Percentiles rank a stretch among this genome's conserved stretches.
These are phyloP conservation scores for Saccharomyces hybrid DNA, from an alignment of 1,139 yeast genomes.

Conservation along the genomic window DNA sequence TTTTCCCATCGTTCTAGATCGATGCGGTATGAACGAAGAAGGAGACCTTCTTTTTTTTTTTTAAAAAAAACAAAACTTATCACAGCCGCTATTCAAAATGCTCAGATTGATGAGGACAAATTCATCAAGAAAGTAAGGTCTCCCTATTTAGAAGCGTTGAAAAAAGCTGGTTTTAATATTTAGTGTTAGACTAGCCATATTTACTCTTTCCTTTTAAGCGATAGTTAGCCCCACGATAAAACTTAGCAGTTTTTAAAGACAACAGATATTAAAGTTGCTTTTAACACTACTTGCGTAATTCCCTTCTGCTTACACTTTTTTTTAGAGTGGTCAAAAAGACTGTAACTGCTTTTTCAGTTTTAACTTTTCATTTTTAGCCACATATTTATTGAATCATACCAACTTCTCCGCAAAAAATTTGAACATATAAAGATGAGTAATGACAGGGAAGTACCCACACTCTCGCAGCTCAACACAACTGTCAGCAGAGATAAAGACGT, in stretches of 20 bases:
- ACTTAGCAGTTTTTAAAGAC: background rate
- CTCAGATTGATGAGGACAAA: background rate
- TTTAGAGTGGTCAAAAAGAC: background rate
- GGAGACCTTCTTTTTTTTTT: background rate
- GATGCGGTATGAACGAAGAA: background rate
- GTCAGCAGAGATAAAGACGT: slow-evolving; percentile 3
- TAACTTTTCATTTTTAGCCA: background rate
- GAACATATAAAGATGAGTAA: background rate
- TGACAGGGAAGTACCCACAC: background rate
- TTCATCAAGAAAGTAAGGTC: background rate
- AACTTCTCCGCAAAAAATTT: background rate
- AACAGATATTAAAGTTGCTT: background rate
- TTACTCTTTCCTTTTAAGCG: background rate
- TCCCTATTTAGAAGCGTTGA: background rate
- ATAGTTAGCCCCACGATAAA: background rate
- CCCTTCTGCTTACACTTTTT: background rate
- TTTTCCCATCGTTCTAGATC: background rate
- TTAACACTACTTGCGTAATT: background rate
- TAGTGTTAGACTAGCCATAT: background rate
- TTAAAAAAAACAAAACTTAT: background rate
- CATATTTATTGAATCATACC: background rate
- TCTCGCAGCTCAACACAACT: slow-evolving; percentile 11
- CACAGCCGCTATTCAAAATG: background rate
- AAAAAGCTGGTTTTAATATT: background rate
- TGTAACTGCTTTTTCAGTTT: background rate